Base-by-base conservation (phyloP, 2,329 filamentous ascomycete genomes). In the Apiospora pterosperma region DNA sequence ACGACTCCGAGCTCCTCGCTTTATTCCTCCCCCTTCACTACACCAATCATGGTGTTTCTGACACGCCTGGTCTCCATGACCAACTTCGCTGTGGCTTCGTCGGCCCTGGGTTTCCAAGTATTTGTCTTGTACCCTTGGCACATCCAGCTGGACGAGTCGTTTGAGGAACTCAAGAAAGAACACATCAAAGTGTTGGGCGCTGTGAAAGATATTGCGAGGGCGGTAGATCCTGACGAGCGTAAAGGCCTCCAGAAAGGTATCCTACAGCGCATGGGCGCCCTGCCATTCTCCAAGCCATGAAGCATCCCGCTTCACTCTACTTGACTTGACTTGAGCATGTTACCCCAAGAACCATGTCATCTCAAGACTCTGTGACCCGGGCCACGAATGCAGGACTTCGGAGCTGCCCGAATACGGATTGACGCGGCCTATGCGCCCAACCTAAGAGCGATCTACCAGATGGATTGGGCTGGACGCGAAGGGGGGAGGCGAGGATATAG, bases 91-190 rank as follows among this genome's bases (percentile, higher is more conserved):
- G 86, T 91, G 66, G 89, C 88, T 62, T 83, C 82, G 36, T 89
- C 87, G 4, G 89, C 89, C 0, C 80, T 91, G 38, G 80, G 80
- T 39, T 91, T 91, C 75, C 88, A 91, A 76, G 86, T 90, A 61
- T 88, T 87, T 69, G 89, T 91, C 42, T 80, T 91, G 12, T 91
- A 91, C 75, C 89, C 89, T 1, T 91, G 88, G 88, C 88, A 91
- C 75, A 83, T 89, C 70, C 80, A 89, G 72, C 78, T 91, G 7
- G 86, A 90, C 67, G 81, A 84, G 23, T 84, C 86, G 66, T 90
- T 91, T 70, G 80, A 85, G 63, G 77, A 81, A 12, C 76, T 90
- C 28, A 88, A 85, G 72, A 81, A 80, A 64, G 87, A 90, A 68
- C 86, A 90, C 68, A 69, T 82, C 19, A 75, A 76, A 62, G 80